Percentiles rank a stretch among this genome's conserved stretches.
Conservation (phyloP, 257 asterid genomes). For the Solanum etuberosum region DNA sequence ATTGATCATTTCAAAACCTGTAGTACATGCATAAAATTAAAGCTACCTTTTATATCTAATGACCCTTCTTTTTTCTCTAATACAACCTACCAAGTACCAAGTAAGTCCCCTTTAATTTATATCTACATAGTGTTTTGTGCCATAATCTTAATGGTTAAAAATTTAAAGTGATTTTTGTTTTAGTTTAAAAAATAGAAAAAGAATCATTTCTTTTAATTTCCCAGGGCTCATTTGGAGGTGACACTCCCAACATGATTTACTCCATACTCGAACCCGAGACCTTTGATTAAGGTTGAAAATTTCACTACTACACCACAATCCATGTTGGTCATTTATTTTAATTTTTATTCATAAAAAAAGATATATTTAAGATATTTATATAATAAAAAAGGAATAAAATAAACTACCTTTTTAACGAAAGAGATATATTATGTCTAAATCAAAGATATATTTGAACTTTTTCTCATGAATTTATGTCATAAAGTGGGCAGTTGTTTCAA, state of each 20-base stretch:
- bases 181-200: too few relatives aligned
- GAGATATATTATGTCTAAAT: background rate
- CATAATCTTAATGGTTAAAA: background rate
- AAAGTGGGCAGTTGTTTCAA: background rate
- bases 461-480: background rate
- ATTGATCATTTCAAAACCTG: too few relatives aligned
- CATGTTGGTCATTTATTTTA: too few relatives aligned
- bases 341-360: background rate
- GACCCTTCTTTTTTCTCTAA: background rate
- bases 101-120: too few relatives aligned
- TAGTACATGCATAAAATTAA: too few relatives aligned
- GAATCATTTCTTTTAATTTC: too few relatives aligned
- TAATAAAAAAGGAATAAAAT: background rate
- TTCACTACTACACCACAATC: background rate
- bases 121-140: background rate
- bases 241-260: too few relatives aligned
- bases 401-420: background rate
- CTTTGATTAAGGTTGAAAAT: too few relatives aligned
- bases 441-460: background rate
- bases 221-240: background rate
- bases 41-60: too few relatives aligned
- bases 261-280: accelerated
- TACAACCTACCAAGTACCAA: background rate
- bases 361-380: background rate
- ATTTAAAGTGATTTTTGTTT: background rate